phyloP scores from a whole-genome alignment of 2,329 filamentous ascomycete species.

The Bipolaris cookei region DNA sequence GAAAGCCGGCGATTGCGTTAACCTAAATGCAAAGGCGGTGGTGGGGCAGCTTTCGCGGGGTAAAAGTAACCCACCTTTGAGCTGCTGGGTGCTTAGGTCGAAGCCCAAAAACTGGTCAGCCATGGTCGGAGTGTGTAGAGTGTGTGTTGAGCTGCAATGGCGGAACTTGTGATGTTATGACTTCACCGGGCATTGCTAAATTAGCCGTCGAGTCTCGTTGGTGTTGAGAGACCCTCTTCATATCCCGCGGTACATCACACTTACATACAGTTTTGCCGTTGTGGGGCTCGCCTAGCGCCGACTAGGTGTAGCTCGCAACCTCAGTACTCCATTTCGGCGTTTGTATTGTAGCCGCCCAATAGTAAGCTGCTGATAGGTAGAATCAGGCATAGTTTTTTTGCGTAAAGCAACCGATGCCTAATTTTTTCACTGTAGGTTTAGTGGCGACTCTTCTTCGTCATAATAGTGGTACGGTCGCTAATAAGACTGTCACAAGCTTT shows the following conservation, averaged over 20 bases:
- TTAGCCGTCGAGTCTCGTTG: constrained; percentile 22
- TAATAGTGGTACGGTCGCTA: too few relatives aligned
- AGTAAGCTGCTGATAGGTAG: too few relatives aligned
- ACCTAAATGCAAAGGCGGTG: constrained; percentile 15
- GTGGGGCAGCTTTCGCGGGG: constrained; percentile 42
- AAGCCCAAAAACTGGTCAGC: constrained; percentile 80
- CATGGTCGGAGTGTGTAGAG: constrained; percentile 33
- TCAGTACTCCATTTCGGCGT: too few relatives aligned
- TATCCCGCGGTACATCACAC: constrained; percentile 19
- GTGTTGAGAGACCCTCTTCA: constrained; percentile 23
- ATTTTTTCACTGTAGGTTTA: too few relatives aligned
- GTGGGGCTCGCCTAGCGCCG: too few relatives aligned
- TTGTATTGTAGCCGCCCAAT: too few relatives aligned
- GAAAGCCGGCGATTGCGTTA: constrained; percentile 19
- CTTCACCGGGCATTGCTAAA: constrained; percentile 21
- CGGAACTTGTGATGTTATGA: neutral
- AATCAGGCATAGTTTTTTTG: too few relatives aligned
- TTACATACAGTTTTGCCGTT: constrained; percentile 1
- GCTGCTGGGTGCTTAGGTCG: constrained; percentile 94
- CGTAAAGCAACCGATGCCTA: too few relatives aligned
- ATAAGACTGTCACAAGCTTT: too few relatives aligned
- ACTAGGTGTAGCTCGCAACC: too few relatives aligned
- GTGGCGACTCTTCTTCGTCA: too few relatives aligned
- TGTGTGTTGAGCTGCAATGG: neutral
- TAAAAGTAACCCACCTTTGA: constrained; percentile 71